phyloP scores from a whole-genome alignment of 2,329 filamentous ascomycete genomes.

The Sarocladium kiliense region DNA sequence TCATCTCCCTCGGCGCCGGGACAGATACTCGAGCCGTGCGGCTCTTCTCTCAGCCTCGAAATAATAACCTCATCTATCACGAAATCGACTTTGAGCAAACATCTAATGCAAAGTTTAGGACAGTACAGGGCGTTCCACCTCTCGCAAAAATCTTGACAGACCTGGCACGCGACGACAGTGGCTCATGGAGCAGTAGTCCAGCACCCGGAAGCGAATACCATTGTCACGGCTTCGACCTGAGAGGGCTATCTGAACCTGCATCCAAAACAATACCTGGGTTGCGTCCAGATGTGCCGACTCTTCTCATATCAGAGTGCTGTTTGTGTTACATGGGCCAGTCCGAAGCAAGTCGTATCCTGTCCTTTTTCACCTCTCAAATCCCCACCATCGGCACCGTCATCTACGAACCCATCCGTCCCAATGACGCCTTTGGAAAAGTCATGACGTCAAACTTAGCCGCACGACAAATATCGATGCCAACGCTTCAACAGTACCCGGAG shows the following conservation, averaged over 20 bases:
- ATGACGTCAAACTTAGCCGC: constrained; percentile 88
- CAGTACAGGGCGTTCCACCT: constrained; percentile 40
- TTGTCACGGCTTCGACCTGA: constrained; percentile 66
- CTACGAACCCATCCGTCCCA: constrained; percentile 83
- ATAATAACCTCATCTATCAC: constrained; percentile 63
- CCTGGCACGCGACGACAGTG: constrained; percentile 21
- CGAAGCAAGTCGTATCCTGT: constrained; percentile 59
- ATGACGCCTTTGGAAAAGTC: constrained; percentile 82
- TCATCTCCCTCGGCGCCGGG: constrained; percentile 88
- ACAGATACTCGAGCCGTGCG: constrained; percentile 88
- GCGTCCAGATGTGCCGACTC: constrained; percentile 62
- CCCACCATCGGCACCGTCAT: constrained; percentile 56
- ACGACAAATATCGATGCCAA: constrained; percentile 79
- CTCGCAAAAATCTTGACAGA: constrained; percentile 34
- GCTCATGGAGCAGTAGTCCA: constrained; percentile 39
- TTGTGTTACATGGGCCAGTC: constrained; percentile 75
- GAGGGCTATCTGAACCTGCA: constrained; percentile 39
- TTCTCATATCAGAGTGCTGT: constrained; percentile 92
- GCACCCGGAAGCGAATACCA: constrained; percentile 38
- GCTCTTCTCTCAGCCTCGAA: constrained; percentile 46
- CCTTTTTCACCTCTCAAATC: constrained; percentile 55
- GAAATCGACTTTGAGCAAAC: constrained; percentile 86
- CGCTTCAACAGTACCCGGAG: constrained; percentile 66
- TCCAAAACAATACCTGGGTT: constrained; percentile 32
- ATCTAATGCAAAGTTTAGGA: constrained; percentile 59